Evolutionary conservation across 352 stramenopile species (phyloP), one percentile per base, ranked within the genome.

Genomic region (Aphanomyces astaci): DNA sequence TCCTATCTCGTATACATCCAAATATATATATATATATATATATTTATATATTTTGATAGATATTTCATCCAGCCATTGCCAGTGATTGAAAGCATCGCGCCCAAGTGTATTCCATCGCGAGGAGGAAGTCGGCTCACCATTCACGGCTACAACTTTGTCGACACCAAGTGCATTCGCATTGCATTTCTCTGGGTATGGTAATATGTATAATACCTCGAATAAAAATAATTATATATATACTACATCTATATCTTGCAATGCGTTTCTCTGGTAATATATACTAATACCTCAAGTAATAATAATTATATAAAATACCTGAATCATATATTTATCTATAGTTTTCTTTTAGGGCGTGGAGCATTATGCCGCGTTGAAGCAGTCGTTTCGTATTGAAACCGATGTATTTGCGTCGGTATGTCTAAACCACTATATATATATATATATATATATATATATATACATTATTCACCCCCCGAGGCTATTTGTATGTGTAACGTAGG

Each of bases 91-190:
- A 52, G 39, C 62, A 68, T 68, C 31, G 19, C 27, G n/a, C 62
- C 62, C 32, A 68, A 68, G 39, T 68, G 62, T 28, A 33, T 68
- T 46, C 62, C 62, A 2, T 68, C 62, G 10, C 25, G 62, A 9
- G 62, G 62, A 9, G 62, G 62, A 22, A 59, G n/a, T 7, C 57
- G 45, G 39, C 51, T 68, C 22, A 57, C 3, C 4, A 60, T 68
- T 28, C 62, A 68, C 15, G 62, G 81, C 3, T 70, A 76, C 55
- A 89, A 87, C 36, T 89, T 87, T 48, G 45, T 82, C 13, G 74
- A 75, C 5, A 79, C 80, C 2, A 66, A 72, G 1, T 68, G 36
- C 11, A 74, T 88, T 4, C 70, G 75, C 4, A 73, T 89, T 22
- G 81, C 78, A 0, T 89, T 87, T 43, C 75, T 75, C 11, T 71